These are phyloP conservation scores for Pseudocercospora ulei DNA, from an alignment of 2,329 filamentous ascomycete species.

Conservation along the genomic window DNA sequence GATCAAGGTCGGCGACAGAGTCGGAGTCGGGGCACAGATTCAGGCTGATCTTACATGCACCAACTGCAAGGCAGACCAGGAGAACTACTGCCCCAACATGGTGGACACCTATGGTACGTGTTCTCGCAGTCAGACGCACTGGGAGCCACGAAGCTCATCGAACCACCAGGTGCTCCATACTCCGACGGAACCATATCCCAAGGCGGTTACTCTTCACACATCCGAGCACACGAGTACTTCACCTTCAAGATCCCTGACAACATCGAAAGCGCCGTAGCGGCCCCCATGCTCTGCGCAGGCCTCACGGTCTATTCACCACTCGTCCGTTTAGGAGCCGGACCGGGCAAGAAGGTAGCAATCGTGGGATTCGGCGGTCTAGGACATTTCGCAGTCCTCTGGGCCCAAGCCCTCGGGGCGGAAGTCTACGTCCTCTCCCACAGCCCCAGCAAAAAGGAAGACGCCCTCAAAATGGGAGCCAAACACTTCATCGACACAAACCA, in stretches of 20 bases:
- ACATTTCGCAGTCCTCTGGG: slow-evolving; percentile 44
- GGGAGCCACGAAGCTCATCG: slow-evolving; percentile 24
- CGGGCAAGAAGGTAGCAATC: slow-evolving; percentile 69
- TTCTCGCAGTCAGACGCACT: slow-evolving; percentile 42
- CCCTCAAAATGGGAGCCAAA: slow-evolving; percentile 50
- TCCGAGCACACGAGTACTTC: slow-evolving; percentile 68
- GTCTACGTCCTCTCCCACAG: slow-evolving; percentile 54
- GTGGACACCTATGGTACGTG: slow-evolving; percentile 41
- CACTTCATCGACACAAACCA: slow-evolving; percentile 51
- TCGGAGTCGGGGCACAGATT: slow-evolving; percentile 45
- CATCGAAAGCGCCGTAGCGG: slow-evolving; percentile 52
- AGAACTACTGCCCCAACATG: slow-evolving; percentile 46
- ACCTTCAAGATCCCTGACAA: slow-evolving; percentile 66
- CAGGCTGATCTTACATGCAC: slow-evolving; percentile 43
- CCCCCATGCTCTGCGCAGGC: slow-evolving; percentile 70
- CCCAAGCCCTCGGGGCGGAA: slow-evolving; percentile 50
- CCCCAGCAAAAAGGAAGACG: slow-evolving; percentile 51
- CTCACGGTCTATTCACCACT: slow-evolving; percentile 71
- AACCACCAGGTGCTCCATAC: slow-evolving; percentile 40
- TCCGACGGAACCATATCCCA: slow-evolving; percentile 54
- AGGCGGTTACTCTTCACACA: slow-evolving; percentile 58
- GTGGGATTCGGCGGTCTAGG: slow-evolving; percentile 53
- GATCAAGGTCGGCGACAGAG: slow-evolving; percentile 40
- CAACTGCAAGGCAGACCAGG: slow-evolving; percentile 46
- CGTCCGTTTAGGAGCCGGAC: slow-evolving; percentile 62